Conservation (phyloP, 768 basidiomycete species). For the Xerocomellus intermedius region DNA sequence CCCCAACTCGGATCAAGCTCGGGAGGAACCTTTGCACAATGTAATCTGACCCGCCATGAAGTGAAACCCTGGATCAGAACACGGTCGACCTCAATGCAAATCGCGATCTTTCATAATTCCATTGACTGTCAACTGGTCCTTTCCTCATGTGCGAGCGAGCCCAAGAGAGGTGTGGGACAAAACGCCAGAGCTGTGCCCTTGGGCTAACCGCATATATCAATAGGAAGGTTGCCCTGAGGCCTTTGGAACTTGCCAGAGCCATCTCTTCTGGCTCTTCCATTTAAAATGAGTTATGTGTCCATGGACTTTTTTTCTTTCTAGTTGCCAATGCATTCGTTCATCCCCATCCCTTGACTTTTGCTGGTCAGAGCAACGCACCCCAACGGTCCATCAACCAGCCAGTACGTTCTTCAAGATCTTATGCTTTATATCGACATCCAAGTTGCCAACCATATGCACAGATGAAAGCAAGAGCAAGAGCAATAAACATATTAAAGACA, state of each 20-base stretch:
- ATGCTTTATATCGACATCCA: background rate
- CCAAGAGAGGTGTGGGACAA: background rate
- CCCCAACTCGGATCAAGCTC: background rate
- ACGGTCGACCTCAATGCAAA: background rate
- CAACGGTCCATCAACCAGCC: too few species aligned
- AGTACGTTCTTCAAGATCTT: background rate
- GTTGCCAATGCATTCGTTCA: background rate
- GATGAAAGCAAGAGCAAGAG: background rate
- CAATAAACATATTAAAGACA: background rate
- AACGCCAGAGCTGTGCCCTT: background rate
- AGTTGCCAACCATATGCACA: background rate
- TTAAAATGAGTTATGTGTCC: background rate
- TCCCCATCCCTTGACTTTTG: background rate
- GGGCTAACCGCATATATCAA: background rate
- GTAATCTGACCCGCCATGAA: background rate
- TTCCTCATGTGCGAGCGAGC: background rate
- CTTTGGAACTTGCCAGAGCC: background rate
- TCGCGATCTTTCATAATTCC: too few species aligned
- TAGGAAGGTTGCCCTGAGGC: background rate
- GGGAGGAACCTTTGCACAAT: too few species aligned
- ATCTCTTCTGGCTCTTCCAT: background rate
- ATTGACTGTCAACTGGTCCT: too few species aligned
- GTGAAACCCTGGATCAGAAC: background rate
- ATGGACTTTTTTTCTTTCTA: background rate
- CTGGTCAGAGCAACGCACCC: background rate